Base-by-base conservation (phyloP, 768 basidiomycete genomes). In the Hortiboletus flavorubellus region DNA sequence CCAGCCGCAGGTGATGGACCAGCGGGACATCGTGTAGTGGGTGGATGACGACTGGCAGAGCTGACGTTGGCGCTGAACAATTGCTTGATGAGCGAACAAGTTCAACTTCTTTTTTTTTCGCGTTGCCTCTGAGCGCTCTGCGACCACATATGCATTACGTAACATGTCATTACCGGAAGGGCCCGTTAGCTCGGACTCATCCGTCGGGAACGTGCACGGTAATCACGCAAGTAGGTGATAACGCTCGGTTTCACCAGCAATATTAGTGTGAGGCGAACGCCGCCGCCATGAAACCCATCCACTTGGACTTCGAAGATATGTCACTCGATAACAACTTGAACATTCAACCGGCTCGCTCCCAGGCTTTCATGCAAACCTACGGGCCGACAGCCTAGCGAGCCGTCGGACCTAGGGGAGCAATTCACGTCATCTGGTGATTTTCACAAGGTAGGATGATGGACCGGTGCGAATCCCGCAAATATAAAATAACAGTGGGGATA, bases 401-500 rank as follows among this genome's bases (percentile, higher is more conserved):
- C 31, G 30, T 42, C 29, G 18, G 15, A 51, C 55, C 52, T 53
- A 21, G 21, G 21, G 16, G 46, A 39, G 10, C 40, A 23, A 18
- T 42, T 55, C 56, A 68, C 56, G 55, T 65, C 53, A 60, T 52
- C 52, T 23, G n/a, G 44, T 42, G 55, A 52, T 55, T 62, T 63
- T 56, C 59, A 61, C 65, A 68, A 61, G 54, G 43, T 53, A 50
- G 52, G 49, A 55, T 50, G 42, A 47, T 34, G 48, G n/a, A 21
- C 40, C 55, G 57, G 59, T 61, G 59, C 55, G 53, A 58, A 53
- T 48, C 49, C 58, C 54, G 48, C 49, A 23, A 58, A 26, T 52
- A 60, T 62, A 62, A 48, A 54, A 55, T 61, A 56, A 40, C 42
- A 53, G 46, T 40, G 57, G 62, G 41, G 46, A 60, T 70, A 64